These are phyloP conservation scores for Volvox carteri DNA, from an alignment of 163 green algal species.

Conservation along the genomic window DNA sequence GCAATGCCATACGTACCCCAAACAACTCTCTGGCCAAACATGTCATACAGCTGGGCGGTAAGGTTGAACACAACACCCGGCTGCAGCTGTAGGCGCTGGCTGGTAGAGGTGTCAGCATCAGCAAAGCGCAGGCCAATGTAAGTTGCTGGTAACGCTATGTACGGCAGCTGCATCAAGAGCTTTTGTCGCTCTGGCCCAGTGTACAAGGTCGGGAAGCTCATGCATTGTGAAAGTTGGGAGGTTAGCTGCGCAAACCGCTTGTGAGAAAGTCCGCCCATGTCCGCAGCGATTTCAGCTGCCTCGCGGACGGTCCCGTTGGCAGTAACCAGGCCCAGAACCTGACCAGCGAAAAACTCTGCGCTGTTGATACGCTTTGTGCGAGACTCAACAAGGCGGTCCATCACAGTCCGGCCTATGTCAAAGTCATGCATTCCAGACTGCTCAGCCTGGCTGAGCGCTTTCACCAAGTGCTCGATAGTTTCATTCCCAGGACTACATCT, in stretches of 20 bases:
- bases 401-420: not conserved
- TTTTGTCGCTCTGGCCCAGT: not conserved
- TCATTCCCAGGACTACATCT: not conserved
- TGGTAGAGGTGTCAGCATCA: not conserved
- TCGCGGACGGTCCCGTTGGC: not conserved
- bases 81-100: not conserved
- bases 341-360: not conserved
- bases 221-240: not conserved
- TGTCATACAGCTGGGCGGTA: conserved; percentile 6
- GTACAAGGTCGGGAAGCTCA: not conserved
- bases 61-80: not conserved
- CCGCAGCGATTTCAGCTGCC: not conserved
- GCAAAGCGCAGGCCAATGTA: not conserved
- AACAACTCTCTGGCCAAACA: not conserved
- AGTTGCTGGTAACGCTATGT: not conserved
- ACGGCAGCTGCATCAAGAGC: not conserved
- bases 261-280: not conserved
- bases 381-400: not conserved
- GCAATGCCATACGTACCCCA: conserved; percentile 12
- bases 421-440: too few species aligned
- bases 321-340: not conserved
- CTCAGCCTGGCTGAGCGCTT: too few species aligned
- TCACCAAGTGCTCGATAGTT: too few species aligned
- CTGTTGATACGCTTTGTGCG: not conserved
- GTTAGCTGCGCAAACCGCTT: not conserved